Evolutionary conservation across 2,329 filamentous ascomycete genomes (phyloP).

Genomic region (Claviceps pazoutovae): DNA sequence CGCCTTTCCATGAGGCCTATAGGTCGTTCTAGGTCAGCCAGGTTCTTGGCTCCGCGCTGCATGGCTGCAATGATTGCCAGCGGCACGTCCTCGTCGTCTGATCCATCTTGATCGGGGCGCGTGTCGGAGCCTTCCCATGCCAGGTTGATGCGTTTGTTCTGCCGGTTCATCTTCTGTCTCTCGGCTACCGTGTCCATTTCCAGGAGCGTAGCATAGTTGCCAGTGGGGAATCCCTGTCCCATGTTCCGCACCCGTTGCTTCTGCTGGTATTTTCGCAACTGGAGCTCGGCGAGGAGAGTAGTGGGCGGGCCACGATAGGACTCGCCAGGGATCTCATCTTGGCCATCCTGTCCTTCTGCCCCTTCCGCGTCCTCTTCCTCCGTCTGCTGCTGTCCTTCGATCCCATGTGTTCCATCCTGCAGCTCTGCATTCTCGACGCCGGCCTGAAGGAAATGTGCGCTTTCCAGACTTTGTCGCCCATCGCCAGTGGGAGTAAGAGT

Average conservation of each 20-base stretch:
- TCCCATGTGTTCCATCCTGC: conserved; percentile 3
- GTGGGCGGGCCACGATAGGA: conserved; percentile 62
- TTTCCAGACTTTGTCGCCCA: conserved; percentile 1
- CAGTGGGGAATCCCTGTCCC: conserved; percentile 48
- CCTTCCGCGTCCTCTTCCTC: conserved; percentile 30
- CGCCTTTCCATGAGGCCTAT: conserved; percentile 66
- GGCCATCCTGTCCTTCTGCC: conserved; percentile 21
- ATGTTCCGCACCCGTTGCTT: conserved; percentile 58
- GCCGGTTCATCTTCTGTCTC: conserved; percentile 61
- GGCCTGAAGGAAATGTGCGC: conserved; percentile 5
- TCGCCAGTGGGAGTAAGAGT: conserved; percentile 5
- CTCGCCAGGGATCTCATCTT: conserved; percentile 26
- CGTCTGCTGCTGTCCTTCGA: conserved; percentile 9
- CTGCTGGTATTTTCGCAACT: conserved; percentile 79
- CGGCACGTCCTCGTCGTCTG: conserved; percentile 74
- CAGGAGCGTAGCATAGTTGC: conserved; percentile 81
- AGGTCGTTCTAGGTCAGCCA: conserved; percentile 46
- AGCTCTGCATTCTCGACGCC: conserved; percentile 16
- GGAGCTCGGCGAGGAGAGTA: conserved; percentile 82
- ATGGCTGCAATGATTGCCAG: conserved; percentile 63
- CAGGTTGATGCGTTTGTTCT: conserved; percentile 64
- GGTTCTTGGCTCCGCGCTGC: conserved; percentile 35
- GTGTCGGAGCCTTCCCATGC: conserved; percentile 70
- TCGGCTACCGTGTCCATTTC: conserved; percentile 85
- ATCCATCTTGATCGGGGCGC: conserved; percentile 28